These are phyloP conservation scores for Mycena crocata DNA, from an alignment of 768 basidiomycete species.

Conservation along the genomic window DNA sequence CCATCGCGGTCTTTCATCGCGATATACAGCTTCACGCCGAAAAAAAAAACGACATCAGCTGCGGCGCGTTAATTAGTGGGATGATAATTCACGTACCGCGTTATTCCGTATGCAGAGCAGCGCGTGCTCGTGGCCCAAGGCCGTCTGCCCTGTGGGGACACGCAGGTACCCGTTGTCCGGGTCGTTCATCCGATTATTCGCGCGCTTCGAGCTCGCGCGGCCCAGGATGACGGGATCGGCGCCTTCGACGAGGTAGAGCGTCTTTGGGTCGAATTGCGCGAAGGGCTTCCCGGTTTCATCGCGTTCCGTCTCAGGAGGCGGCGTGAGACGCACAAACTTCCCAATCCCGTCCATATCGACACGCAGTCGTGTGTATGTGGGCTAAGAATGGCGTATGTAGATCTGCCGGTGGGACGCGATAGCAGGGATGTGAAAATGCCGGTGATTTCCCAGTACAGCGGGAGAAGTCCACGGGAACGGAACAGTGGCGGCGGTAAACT, in stretches of 20 bases:
- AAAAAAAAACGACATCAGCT: neutral
- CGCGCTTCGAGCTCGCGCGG: slow-evolving; percentile 9
- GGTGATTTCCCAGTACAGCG: no score
- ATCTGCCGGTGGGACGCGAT: no score
- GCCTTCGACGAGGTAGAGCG: slow-evolving; percentile 25
- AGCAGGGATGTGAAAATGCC: no score
- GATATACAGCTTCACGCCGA: slow-evolving; percentile 24
- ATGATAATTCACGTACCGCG: slow-evolving; percentile 4
- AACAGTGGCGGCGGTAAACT: no score
- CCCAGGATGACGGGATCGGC: slow-evolving; percentile 23
- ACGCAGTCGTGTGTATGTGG: no score
- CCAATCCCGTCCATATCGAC: slow-evolving; percentile 16
- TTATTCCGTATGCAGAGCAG: slow-evolving; percentile 28
- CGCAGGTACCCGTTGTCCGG: slow-evolving; percentile 28
- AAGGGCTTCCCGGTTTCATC: slow-evolving; percentile 6
- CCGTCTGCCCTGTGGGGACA: slow-evolving; percentile 30
- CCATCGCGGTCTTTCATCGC: slow-evolving; percentile 32
- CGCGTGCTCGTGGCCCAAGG: slow-evolving; percentile 27
- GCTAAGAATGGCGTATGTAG: no score
- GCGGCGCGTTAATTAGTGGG: no score
- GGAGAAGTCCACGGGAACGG: no score
- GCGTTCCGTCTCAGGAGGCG: slow-evolving; percentile 6
- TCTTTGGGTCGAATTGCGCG: slow-evolving; percentile 32
- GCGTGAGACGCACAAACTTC: slow-evolving; percentile 28
- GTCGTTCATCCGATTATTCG: slow-evolving; percentile 17